Conservation (phyloP, 179 eudicot genomes). For the Spergularia azorica region DNA sequence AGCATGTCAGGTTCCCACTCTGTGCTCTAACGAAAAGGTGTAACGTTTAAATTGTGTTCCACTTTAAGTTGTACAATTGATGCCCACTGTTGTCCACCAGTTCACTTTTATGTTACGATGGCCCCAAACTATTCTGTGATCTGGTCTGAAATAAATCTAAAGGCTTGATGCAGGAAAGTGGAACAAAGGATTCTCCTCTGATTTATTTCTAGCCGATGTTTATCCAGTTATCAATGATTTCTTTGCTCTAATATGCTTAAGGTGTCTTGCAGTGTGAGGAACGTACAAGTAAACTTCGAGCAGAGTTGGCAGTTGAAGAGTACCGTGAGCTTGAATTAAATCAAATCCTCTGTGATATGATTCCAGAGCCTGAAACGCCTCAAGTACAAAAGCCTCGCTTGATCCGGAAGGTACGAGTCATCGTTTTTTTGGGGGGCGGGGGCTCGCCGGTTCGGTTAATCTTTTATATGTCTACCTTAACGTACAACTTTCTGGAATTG, state of each 20-base stretch:
- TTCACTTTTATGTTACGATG: background rate
- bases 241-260: background rate
- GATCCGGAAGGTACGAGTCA: slow-evolving; percentile 62
- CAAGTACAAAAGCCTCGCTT: slow-evolving; percentile 56
- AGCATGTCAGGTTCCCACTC: too few relatives aligned
- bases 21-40: too few relatives aligned
- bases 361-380: slow-evolving; percentile 66
- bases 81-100: too few relatives aligned
- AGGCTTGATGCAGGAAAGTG: background rate
- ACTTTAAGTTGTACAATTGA: too few relatives aligned
- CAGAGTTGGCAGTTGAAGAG: slow-evolving; percentile 86
- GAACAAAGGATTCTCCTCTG: background rate
- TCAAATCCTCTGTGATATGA: slow-evolving; percentile 68
- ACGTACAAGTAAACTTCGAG: slow-evolving; percentile 88
- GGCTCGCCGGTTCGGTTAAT: background rate
- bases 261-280: slow-evolving; percentile 73
- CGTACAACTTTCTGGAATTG: background rate
- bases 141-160: background rate
- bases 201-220: background rate
- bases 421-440: background rate
- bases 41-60: too few relatives aligned
- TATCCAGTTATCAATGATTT: background rate
- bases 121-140: background rate
- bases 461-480: background rate
- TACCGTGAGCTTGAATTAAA: slow-evolving; percentile 74